A percentile compares a stretch with the other conserved stretches of the same genome.
These are phyloP conservation scores for Metarhizium sp. DNA, from an alignment of 2,329 filamentous ascomycete genomes.

Conservation along the genomic window DNA sequence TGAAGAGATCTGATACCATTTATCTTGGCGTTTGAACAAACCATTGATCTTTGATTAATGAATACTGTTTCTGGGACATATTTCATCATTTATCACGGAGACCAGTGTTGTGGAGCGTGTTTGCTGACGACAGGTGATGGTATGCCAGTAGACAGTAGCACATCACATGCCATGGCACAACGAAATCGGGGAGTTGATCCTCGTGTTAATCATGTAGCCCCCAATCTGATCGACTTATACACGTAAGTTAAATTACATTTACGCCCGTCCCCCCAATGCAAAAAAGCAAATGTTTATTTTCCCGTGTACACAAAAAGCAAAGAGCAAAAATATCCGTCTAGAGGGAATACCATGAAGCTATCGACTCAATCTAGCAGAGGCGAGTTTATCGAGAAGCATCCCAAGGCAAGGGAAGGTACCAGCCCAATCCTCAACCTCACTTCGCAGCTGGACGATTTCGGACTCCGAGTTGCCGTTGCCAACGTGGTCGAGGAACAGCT, in stretches of 20 bases:
- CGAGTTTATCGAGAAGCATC: slow-evolving; percentile 25
- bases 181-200: slow-evolving; percentile 6
- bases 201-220: slow-evolving; percentile 1
- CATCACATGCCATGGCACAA: background rate
- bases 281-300: background rate
- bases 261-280: background rate
- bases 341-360: background rate
- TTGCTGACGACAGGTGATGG: too few relatives aligned
- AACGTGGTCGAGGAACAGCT: slow-evolving; percentile 58
- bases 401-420: slow-evolving; percentile 66
- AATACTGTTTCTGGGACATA: too few relatives aligned
- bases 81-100: too few relatives aligned
- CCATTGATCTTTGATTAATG: background rate
- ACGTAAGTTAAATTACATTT: slow-evolving; percentile 9
- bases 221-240: background rate
- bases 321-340: background rate
- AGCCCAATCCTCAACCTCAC: slow-evolving; percentile 72
- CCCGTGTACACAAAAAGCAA: background rate
- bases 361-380: background rate
- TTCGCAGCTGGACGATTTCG: slow-evolving; percentile 63
- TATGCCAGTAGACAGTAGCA: background rate
- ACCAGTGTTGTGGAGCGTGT: too few relatives aligned
- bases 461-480: slow-evolving; percentile 57
- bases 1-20: background rate
- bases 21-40: background rate